phyloP scores from a whole-genome alignment of 495 filamentous ascomycete species.

The Penicillium tannophilum region DNA sequence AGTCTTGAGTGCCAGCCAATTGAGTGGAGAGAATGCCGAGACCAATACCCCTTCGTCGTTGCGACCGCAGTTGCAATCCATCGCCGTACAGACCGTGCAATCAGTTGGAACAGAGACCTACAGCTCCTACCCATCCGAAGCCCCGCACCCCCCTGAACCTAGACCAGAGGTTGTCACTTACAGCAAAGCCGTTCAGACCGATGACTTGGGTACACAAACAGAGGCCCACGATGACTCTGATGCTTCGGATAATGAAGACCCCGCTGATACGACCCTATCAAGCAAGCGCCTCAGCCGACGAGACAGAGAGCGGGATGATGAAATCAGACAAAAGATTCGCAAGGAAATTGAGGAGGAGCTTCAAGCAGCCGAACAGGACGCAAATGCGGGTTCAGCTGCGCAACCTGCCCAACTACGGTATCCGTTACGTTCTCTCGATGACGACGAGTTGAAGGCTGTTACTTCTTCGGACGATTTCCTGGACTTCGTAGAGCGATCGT shows the following conservation, averaged over 20 bases:
- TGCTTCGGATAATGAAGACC: constrained; percentile 68
- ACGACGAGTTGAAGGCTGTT: constrained; percentile 87
- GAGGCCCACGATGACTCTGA: constrained; percentile 57
- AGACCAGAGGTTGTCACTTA: constrained; percentile 84
- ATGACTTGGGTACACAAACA: constrained; percentile 35
- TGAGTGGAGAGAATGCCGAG: constrained; percentile 71
- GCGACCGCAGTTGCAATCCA: constrained; percentile 45
- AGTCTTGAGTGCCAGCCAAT: constrained; percentile 71
- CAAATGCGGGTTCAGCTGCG: constrained; percentile 51
- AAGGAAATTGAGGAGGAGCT: constrained; percentile 93
- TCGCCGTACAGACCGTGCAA: constrained; percentile 70
- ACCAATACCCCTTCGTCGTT: constrained; percentile 30
- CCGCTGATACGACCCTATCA: constrained; percentile 45
- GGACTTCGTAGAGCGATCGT: constrained; percentile 92
- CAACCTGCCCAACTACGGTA: constrained; percentile 59
- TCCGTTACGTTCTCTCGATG: constrained; percentile 76
- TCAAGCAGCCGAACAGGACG: constrained; percentile 62
- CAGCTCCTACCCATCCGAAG: constrained; percentile 70
- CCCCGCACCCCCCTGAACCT: constrained; percentile 69
- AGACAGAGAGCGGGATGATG: constrained; percentile 80
- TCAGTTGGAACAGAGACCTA: constrained; percentile 69
- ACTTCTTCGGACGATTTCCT: constrained; percentile 91
- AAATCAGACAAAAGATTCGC: constrained; percentile 80
- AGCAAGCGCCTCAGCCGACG: constrained; percentile 73
- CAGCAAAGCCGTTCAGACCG: constrained; percentile 93